Evolutionary conservation across 768 basidiomycete genomes (phyloP), one percentile per base, ranked within the genome.

Genomic region (Termitomyces eurrhizus): DNA sequence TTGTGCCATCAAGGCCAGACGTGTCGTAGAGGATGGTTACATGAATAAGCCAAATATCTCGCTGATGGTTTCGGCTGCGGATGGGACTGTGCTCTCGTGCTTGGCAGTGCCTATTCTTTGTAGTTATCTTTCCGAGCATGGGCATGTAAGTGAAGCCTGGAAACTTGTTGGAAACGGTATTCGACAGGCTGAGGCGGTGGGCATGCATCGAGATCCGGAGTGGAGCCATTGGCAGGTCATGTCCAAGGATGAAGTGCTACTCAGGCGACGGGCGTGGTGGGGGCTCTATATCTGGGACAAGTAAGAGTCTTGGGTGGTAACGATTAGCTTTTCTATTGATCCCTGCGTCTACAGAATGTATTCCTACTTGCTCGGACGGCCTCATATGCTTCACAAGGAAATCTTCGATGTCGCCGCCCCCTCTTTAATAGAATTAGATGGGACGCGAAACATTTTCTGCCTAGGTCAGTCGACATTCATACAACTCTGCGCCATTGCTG

Each of bases 101-200:
- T 68, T 83, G 39, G 80, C 80, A 0, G 74, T 77, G 5, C 77
- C 77, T 2, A 65, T 83, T 36, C 72, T 82, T 26, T 77, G 75
- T 33, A 73, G 73, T 56, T 82, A 79, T 62, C 75, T 83, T 18
- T 73, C 78, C 0, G 77, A 79, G 56, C 69, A 76, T 32, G 82
- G 82, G 9, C 75, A 76, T 41, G 73, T 80, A 24, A 83, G 80
- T 62, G 83, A 80, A 62, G 78, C 78, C 3, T 80, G 80, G 78
- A 78, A 79, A 67, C 62, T 80, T 37, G 72, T 75, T n/a, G 78
- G 78, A 4, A 72, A 69, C 51, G 76, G 75, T 13, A 67, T 80
- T 26, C 69, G 77, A 41, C 71, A 70, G 56, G 78, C 78, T 21
- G 68, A 75, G 63, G 72, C 78, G 24, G 72, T 78, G 32, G 77